Evolutionary conservation across 768 basidiomycete species (phyloP), one percentile per base, ranked within the genome.

Genomic region (Mycena capillaripes): DNA sequence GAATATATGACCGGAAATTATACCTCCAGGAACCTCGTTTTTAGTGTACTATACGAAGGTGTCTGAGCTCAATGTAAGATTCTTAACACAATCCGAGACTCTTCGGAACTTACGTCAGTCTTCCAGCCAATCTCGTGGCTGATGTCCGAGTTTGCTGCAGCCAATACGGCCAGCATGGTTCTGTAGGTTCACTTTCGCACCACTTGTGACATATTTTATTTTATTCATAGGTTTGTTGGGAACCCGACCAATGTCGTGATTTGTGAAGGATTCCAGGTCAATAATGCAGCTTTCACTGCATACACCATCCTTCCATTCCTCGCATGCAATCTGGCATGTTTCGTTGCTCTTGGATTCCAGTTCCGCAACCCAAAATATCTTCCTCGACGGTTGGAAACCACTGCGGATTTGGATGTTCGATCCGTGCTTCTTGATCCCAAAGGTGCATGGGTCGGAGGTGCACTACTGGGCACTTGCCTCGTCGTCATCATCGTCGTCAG

Each of bases 191-290:
- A 34, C 4, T 40, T 63, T 30, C 11, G 11, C 25, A 19, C 14
- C 42, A 17, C 42, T 53, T 48, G 9, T 29, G 7, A 61, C 61
- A 46, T 36, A 23, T 32, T 56, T 23, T 8, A 56, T 11, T n/a
- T 32, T 21, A 5, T 2, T 27, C 19, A 34, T 21, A 73, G 72
- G 17, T 95, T 98, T 58, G 92, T 96, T 2, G 94, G 93, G 0
- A 99, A 98, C 78, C 96, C 95, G 2, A 99, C 97, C 1, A 99
- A 98, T 77, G 92, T 98, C 25, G 93, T 99, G 56, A 90, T 98
- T 27, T 94, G 95, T 59, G 95, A 95, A 63, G 95, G 95, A 0
- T 96, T 98, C 79, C 78, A 84, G 5, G 86, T 97, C 55, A 92
- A 93, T 58, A 94, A 95, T 73, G 88, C 89, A 11, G 89, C 90